Conservation (phyloP, 2,329 filamentous ascomycete genomes). For the Elsinoe batatas region DNA sequence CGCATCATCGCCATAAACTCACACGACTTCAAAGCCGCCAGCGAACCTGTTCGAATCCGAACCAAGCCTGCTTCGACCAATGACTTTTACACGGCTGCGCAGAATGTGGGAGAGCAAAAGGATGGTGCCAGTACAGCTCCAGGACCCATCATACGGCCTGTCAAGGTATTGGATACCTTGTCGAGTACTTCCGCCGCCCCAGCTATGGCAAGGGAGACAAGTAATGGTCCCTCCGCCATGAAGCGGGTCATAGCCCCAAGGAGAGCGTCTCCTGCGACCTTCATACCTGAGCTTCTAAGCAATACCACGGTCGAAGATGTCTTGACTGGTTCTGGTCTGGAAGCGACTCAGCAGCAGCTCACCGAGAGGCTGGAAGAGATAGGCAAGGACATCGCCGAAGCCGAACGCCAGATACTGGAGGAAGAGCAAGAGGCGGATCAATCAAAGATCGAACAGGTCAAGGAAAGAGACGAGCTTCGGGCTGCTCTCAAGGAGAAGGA, state of each 20-base stretch:
- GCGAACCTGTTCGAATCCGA: slow-evolving; percentile 70
- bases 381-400: slow-evolving; percentile 73
- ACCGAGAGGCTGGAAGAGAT: slow-evolving; percentile 72
- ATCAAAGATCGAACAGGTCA: slow-evolving; percentile 46
- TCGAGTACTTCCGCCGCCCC: slow-evolving; percentile 33
- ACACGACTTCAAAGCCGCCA: slow-evolving; percentile 87
- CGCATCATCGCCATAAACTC: slow-evolving; percentile 84
- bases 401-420: slow-evolving; percentile 57
- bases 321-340: slow-evolving; percentile 29
- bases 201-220: slow-evolving; percentile 56
- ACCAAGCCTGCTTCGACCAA: slow-evolving; percentile 45
- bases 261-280: slow-evolving; percentile 54
- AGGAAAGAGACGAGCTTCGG: slow-evolving; percentile 69
- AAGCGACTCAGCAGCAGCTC: slow-evolving; percentile 63
- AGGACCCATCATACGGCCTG: slow-evolving; percentile 14
- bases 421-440: slow-evolving; percentile 43
- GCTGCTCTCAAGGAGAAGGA: slow-evolving; percentile 80
- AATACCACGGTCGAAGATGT: slow-evolving; percentile 37
- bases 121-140: slow-evolving; percentile 26
- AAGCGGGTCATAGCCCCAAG: slow-evolving; percentile 63
- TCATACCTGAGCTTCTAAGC: slow-evolving; percentile 24
- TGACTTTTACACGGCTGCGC: slow-evolving; percentile 37
- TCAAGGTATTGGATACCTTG: slow-evolving; percentile 14
- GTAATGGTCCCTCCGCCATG: slow-evolving; percentile 41
- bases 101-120: slow-evolving; percentile 36